Evolutionary conservation across 352 stramenopile genomes (phyloP).

Genomic region (Phytophthora sp.): DNA sequence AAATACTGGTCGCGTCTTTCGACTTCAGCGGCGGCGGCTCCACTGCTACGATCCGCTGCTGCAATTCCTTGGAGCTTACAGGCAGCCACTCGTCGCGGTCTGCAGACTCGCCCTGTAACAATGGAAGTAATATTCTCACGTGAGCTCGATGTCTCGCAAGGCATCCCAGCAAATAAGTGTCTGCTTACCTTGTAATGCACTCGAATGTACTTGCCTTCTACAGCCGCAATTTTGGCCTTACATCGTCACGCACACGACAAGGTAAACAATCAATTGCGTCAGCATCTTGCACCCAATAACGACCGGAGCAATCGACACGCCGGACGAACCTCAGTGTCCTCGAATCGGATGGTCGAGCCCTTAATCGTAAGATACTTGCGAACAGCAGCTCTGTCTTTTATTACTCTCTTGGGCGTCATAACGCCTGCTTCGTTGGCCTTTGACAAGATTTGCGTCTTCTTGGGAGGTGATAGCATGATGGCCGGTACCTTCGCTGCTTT

Average conservation of each 20-base stretch:
- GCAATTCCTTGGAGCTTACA: conserved; percentile 53
- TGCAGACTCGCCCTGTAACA: conserved; percentile 56
- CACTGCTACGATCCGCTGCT: conserved; percentile 51
- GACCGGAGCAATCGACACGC: not conserved
- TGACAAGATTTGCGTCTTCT: conserved; percentile 27
- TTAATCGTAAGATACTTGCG: conserved; percentile 64
- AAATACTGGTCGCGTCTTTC: conserved; percentile 27
- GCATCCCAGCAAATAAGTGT: not conserved
- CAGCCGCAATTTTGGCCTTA: conserved; percentile 67
- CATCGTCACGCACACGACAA: not conserved
- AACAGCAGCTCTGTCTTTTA: conserved; percentile 27
- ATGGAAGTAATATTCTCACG: not conserved
- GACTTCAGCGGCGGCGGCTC: conserved; percentile 34
- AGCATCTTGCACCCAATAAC: conserved; percentile 2
- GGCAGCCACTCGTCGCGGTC: conserved; percentile 79
- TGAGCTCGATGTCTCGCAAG: conserved; percentile 4
- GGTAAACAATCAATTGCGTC: conserved; percentile 8
- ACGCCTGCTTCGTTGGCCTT: conserved; percentile 8
- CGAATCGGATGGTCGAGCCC: conserved; percentile 68
- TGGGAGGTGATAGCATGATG: conserved; percentile 27
- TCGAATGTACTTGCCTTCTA: conserved; percentile 78
- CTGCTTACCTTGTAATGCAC: conserved; percentile 77
- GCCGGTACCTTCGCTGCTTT: conserved; percentile 27
- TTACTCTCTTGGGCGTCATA: conserved; percentile 41
- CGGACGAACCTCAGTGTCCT: conserved; percentile 58